A percentile compares a stretch with the other conserved stretches of the same genome.
These are phyloP conservation scores for Sarcodon aspratus DNA, from an alignment of 768 basidiomycete species.

Conservation along the genomic window DNA sequence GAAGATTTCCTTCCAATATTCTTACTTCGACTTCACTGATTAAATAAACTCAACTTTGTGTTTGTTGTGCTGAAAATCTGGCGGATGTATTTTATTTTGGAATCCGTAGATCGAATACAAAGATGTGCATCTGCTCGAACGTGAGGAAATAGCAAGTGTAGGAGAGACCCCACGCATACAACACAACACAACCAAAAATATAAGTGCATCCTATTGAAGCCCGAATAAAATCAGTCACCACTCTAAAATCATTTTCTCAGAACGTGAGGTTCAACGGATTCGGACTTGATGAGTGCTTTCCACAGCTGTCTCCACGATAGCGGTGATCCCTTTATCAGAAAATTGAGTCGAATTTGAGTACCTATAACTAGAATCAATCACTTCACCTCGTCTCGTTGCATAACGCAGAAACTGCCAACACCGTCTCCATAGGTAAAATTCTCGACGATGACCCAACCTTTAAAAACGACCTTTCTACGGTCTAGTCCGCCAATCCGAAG, in stretches of 20 bases:
- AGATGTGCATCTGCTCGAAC: no score
- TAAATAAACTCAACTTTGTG: no score
- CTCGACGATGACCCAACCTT: conserved; percentile 70
- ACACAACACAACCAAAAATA: no score
- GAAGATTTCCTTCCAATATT: no score
- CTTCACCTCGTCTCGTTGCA: conserved; percentile 49
- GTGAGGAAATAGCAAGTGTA: no score
- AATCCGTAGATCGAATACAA: no score
- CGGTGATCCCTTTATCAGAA: conserved; percentile 49
- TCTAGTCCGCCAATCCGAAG: conserved; percentile 65
- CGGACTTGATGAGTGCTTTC: conserved; percentile 46
- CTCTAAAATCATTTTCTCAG: conserved; percentile 11
- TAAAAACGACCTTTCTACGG: conserved; percentile 48
- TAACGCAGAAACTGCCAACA: conserved; percentile 55
- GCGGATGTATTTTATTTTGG: no score
- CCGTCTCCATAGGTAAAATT: conserved; percentile 35
- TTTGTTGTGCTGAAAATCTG: no score
- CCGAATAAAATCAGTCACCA: no score
- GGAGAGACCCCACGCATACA: no score
- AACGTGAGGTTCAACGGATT: conserved; percentile 48
- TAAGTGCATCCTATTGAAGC: no score
- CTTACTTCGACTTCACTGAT: no score
- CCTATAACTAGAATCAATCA: conserved; percentile 15
- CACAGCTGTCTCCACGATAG: conserved; percentile 72
- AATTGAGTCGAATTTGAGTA: not conserved